Percentiles rank a stretch among this genome's conserved stretches.
Evolutionary conservation across 73 alveolate genomes (phyloP).

Genomic region (Uronychia binucleata): DNA sequence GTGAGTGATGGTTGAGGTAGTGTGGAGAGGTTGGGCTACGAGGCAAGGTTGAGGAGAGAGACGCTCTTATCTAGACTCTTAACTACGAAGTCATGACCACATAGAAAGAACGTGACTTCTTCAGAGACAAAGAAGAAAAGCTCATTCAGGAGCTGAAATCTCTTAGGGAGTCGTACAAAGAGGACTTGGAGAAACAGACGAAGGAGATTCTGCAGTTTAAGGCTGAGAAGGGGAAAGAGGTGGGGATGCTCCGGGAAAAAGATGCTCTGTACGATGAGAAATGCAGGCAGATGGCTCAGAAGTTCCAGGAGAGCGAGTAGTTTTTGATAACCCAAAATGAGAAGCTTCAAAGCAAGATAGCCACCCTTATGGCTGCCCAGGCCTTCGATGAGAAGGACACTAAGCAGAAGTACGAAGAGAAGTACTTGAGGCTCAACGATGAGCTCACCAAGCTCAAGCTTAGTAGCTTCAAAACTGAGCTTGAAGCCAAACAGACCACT

Average conservation of each 20-base stretch:
- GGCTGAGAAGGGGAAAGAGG: conserved; percentile 4
- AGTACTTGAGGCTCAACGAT: not conserved
- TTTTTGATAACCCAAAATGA: not conserved
- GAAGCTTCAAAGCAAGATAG: conserved; percentile 17
- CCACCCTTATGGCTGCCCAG: not conserved
- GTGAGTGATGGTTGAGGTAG: not conserved
- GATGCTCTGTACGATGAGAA: not conserved
- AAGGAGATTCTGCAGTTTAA: conserved; percentile 9
- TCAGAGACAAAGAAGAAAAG: conserved; percentile 1
- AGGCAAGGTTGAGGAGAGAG: conserved; percentile 34
- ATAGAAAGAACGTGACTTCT: conserved; percentile 23
- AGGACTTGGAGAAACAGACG: conserved; percentile 14
- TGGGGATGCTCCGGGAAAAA: conserved; percentile 4
- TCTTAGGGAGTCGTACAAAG: conserved; percentile 4
- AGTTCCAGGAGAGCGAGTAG: conserved; percentile 4
- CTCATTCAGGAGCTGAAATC: conserved; percentile 16
- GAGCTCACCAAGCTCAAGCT: not conserved
- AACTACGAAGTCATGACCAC: conserved; percentile 15
- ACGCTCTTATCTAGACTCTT: not conserved
- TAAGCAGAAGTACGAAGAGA: not conserved
- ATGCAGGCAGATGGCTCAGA: conserved; percentile 1
- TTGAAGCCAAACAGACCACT: conserved; percentile 4
- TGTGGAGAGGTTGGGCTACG: conserved; percentile 22
- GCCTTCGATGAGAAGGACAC: not conserved
- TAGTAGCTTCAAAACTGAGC: not conserved